Base-by-base conservation (phyloP, 2,329 filamentous ascomycete species). In the Pseudogymnoascus sp. region DNA sequence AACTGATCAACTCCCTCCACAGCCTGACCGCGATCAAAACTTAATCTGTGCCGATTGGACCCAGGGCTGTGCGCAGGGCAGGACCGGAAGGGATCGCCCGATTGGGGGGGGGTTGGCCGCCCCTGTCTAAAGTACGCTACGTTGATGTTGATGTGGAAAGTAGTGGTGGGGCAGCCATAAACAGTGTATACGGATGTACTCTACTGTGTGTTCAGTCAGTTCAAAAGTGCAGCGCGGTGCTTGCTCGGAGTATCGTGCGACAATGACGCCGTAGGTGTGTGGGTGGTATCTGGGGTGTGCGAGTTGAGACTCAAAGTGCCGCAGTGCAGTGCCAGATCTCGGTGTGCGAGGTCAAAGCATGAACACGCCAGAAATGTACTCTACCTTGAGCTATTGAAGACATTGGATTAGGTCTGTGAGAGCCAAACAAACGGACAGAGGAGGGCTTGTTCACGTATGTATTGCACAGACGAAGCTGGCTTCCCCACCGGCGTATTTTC, bases 1-100 rank as follows among this genome's bases (percentile, higher is more conserved):
- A 52, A 52, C 30, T 30, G 41, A 52, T 52, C 41, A 52, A 28
- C 41, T 52, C 41, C 41, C 23, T 52, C 15, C 26, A n/a, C 41
- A 52, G 15, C 23, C 23, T 30, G 23, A 12, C 9, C 23, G 3
- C 41, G 41, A 52, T 52, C 23, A 52, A 52, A 52, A 52, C 41
- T 52, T 52, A 52, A 52, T 52, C 41, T 52, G 2, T n/a, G n/a
- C 41, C 23, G 21, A 48, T 52, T 10, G 12, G 2, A 26, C 41
- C 5, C 26, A 52, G 9, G 23, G n/a, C 23, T 52, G 41, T 52
- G 41, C 23, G 41, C 9, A 30, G 18, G 10, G n/a, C n/a, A 23
- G n/a, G 41, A 18, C 3, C 41, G 41, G n/a, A 52, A n/a, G 21
- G 39, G 41, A n/a, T 18, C 41, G n/a, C 41, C 41, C 9, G n/a